Evolutionary conservation across 441 rosid species (phyloP).

Genomic region (Pelargonium citronellum): DNA sequence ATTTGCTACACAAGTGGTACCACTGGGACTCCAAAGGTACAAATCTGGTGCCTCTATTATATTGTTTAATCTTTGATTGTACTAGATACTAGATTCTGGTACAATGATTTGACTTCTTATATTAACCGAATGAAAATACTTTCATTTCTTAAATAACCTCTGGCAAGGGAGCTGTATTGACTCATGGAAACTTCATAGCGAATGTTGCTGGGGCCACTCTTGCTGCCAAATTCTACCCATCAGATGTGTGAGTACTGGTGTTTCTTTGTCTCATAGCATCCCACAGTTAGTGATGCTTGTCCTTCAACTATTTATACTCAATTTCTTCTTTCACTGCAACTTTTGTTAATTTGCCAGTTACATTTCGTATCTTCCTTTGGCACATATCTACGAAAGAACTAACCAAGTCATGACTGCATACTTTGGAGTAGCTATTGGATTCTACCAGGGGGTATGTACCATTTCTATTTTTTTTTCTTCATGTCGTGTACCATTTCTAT

Average conservation of each 20-base stretch:
- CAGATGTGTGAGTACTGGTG: constrained; percentile 69
- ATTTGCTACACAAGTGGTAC: constrained; percentile 99
- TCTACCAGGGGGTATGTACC: constrained; percentile 99
- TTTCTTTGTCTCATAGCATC: constrained; percentile 15
- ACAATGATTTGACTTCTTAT: constrained; percentile 20
- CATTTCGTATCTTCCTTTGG: constrained; percentile 96
- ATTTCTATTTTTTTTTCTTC: constrained; percentile 16
- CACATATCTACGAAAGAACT: constrained; percentile 90
- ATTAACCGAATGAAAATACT: constrained; percentile 21
- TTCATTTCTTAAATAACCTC: constrained; percentile 21
- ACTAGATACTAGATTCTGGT: constrained; percentile 10
- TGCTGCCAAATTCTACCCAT: constrained; percentile 48
- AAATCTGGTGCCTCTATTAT: constrained; percentile 18
- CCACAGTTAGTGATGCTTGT: constrained; percentile 15
- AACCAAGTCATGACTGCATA: constrained; percentile 60
- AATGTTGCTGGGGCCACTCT: constrained; percentile 66
- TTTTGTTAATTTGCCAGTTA: constrained; percentile 45
- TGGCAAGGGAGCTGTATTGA: constrained; percentile 76
- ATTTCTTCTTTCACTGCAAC: constrained; percentile 24
- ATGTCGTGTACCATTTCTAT: neutral
- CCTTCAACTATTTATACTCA: constrained; percentile 12
- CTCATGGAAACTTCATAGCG: constrained; percentile 87
- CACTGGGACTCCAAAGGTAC: constrained; percentile 98
- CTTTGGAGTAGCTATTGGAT: constrained; percentile 88
- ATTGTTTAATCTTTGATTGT: constrained; percentile 15